Percentiles rank a stretch among this genome's conserved stretches.
phyloP scores from a whole-genome alignment of 2,329 filamentous ascomycete species.

The Monosporascus sp. region DNA sequence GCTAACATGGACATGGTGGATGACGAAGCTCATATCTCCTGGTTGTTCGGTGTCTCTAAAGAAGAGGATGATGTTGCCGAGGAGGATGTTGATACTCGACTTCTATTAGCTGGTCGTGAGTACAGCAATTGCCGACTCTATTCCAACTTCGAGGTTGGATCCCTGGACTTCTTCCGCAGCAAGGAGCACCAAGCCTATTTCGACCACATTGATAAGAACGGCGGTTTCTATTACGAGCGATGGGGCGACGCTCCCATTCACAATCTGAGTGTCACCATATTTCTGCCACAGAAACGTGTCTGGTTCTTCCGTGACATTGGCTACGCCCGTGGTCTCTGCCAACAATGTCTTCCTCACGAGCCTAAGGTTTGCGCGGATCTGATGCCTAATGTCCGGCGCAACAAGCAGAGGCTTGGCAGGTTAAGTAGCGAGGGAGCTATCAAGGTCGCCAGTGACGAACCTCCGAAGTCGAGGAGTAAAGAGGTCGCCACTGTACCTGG shows the following conservation, averaged over 20 bases:
- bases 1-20: conserved; percentile 38
- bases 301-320: conserved; percentile 46
- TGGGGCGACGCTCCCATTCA: conserved; percentile 45
- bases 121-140: conserved; percentile 47
- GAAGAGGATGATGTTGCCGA: conserved; percentile 6
- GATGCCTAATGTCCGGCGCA: conserved; percentile 4
- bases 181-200: conserved; percentile 42
- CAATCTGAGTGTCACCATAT: conserved; percentile 49
- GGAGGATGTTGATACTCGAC: neutral
- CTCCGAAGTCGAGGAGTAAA: conserved; percentile 3
- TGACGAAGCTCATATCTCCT: conserved; percentile 42
- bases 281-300: conserved; percentile 43
- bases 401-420: conserved; percentile 2
- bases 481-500: conserved; percentile 2
- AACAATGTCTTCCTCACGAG: conserved; percentile 29
- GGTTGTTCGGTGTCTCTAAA: conserved; percentile 35
- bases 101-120: conserved; percentile 18
- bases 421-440: no score
- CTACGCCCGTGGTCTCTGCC: conserved; percentile 39
- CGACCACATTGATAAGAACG: conserved; percentile 41
- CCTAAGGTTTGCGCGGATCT: conserved; percentile 10
- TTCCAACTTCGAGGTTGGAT: conserved; percentile 50
- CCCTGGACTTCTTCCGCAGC: conserved; percentile 44
- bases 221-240: conserved; percentile 42
- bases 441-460: no score